Conservation (phyloP, 257 asterid genomes). For the Fraxinus anomala region DNA sequence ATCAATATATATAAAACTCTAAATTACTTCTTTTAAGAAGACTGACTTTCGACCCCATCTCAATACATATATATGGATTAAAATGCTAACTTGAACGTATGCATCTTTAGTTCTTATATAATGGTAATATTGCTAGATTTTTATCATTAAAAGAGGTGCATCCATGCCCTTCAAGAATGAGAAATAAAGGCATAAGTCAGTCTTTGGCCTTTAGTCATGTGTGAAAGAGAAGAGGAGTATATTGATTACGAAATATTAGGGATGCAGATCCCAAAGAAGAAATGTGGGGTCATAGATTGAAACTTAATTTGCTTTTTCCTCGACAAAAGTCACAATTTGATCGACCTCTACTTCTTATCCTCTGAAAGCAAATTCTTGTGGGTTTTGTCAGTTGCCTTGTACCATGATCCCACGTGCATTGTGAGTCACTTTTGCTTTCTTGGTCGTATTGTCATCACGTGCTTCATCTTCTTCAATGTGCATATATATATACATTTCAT, state of each 20-base stretch:
- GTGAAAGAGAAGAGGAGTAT: neutral
- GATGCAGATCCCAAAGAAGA: conserved; percentile 30
- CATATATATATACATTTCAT: neutral
- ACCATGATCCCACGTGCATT: conserved; percentile 40
- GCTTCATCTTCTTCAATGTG: conserved; percentile 12
- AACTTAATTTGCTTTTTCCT: conserved; percentile 8
- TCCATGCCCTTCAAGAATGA: conserved; percentile 23
- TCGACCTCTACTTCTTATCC: neutral
- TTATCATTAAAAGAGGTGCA: conserved; percentile 12
- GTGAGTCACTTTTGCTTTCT: conserved; percentile 30
- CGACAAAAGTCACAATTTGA: conserved; percentile 25
- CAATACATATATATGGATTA: no score
- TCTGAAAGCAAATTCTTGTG: conserved; percentile 16
- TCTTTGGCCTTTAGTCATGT: conserved; percentile 28
- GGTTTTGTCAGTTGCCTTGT: conserved; percentile 12
- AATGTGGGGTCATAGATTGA: neutral
- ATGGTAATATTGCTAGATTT: no score
- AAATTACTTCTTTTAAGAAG: no score
- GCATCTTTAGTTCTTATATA: neutral
- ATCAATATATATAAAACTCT: no score
- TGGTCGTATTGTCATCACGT: conserved; percentile 38
- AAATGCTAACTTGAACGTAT: no score
- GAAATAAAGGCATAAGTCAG: conserved; percentile 24
- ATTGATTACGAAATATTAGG: conserved; percentile 9
- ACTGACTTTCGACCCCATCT: no score